phyloP scores from a whole-genome alignment of 495 filamentous ascomycete genomes.

The Pseudotulostoma volvatum region DNA sequence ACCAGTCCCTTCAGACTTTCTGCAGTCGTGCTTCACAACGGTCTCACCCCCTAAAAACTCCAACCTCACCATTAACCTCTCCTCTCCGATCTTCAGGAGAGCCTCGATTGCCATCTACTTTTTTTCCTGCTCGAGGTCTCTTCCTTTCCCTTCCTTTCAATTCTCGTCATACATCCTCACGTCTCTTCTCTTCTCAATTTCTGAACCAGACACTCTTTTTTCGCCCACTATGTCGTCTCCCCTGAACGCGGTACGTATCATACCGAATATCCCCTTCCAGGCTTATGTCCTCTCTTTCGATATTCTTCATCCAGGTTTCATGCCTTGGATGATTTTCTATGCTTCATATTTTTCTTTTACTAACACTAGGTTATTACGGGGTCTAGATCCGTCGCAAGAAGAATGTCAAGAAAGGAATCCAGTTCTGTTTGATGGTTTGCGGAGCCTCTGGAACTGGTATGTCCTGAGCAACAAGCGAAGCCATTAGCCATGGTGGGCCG shows the following conservation, averaged over 20 bases:
- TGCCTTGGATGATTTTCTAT: slow-evolving; percentile 18
- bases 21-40: too few species aligned
- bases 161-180: slow-evolving; percentile 6
- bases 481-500: too few species aligned
- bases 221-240: slow-evolving; percentile 42
- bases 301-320: slow-evolving; percentile 23
- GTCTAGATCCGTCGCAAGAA: slow-evolving; percentile 93
- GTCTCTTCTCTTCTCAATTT: slow-evolving; percentile 5
- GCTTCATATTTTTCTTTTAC: slow-evolving; percentile 5
- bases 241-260: slow-evolving; percentile 41
- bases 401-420: slow-evolving; percentile 99
- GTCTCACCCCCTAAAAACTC: too few species aligned
- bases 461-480: too few species aligned
- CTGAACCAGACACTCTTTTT: slow-evolving; percentile 10
- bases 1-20: too few species aligned
- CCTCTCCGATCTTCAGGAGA: too few species aligned
- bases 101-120: slow-evolving; percentile 1
- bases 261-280: slow-evolving; percentile 21
- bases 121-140: slow-evolving; percentile 10
- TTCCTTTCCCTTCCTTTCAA: slow-evolving; percentile 5
- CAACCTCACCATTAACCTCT: too few species aligned
- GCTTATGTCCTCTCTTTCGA: slow-evolving; percentile 12
- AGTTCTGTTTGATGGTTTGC: slow-evolving; percentile 99
- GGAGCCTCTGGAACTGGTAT: slow-evolving; percentile 95
- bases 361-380: too few species aligned